phyloP scores from a whole-genome alignment of 352 stramenopile species.

The Thraustochytrium sp. region DNA sequence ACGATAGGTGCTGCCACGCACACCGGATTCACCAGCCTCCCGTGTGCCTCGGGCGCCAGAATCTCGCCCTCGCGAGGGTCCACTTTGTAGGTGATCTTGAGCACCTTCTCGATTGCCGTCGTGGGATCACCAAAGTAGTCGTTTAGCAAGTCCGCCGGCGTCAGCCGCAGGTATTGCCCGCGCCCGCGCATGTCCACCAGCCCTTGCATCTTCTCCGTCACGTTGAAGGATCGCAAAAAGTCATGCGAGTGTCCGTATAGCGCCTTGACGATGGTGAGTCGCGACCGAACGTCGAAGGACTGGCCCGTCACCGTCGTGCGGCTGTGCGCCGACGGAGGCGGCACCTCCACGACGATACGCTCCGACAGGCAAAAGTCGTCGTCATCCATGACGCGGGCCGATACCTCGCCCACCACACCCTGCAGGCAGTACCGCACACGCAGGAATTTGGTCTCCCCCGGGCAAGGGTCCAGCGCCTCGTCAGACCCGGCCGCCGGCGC shows the following conservation, averaged over 20 bases:
- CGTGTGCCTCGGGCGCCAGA: conserved; percentile 7
- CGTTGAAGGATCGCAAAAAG: conserved; percentile 6
- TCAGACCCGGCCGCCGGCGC: background rate
- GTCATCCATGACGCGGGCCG: background rate
- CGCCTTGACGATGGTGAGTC: conserved; percentile 26
- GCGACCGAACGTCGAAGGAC: background rate
- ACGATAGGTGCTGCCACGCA: background rate
- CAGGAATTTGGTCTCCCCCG: conserved; percentile 11
- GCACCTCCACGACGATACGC: background rate
- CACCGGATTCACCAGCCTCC: background rate
- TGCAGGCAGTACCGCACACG: conserved; percentile 24
- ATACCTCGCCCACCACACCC: background rate
- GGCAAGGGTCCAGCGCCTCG: background rate
- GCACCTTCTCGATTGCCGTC: background rate
- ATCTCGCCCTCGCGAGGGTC: conserved; percentile 4
- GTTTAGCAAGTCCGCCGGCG: background rate
- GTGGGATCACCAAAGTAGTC: conserved; percentile 18
- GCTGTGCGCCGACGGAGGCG: background rate
- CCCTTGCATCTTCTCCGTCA: conserved; percentile 36
- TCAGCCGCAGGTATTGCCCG: background rate
- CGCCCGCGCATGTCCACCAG: conserved; percentile 5
- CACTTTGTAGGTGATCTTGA: conserved; percentile 2
- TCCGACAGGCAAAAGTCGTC: background rate
- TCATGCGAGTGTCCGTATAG: conserved; percentile 26
- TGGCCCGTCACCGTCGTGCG: background rate